Conservation (phyloP, 129 eudicot genomes). For the Lactuca saligna region DNA sequence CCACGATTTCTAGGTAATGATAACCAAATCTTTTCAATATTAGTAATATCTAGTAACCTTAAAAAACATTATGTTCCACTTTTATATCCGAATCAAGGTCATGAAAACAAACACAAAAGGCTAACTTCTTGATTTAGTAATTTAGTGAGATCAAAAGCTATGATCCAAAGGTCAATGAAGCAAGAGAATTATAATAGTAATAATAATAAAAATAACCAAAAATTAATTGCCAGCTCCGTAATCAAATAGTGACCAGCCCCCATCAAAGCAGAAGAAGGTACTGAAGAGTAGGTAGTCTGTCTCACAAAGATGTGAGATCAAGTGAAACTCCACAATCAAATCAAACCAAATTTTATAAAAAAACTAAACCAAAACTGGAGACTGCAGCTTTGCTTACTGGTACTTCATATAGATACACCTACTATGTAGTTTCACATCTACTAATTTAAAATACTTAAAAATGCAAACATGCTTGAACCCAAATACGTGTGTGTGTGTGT, state of each 20-base stretch:
- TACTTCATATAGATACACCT: conserved; percentile 16
- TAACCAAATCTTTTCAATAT: no score
- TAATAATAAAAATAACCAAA: not conserved
- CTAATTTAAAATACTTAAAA: not conserved
- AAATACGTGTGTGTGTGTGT: not conserved
- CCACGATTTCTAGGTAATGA: no score
- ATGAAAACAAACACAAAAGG: not conserved
- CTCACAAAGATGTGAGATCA: not conserved
- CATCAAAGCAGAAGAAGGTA: conserved; percentile 13
- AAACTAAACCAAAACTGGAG: conserved; percentile 6
- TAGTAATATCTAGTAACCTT: not conserved
- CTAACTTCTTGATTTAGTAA: not conserved
- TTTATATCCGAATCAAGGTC: not conserved
- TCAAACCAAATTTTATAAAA: conserved; percentile 8
- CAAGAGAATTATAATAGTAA: not conserved
- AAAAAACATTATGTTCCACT: not conserved
- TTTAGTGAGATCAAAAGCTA: not conserved
- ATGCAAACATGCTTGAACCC: no score
- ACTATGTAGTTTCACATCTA: not conserved
- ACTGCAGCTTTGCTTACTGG: conserved; percentile 10
- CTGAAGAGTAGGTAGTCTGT: conserved; percentile 1
- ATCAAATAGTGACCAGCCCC: conserved; percentile 3
- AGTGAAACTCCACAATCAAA: conserved; percentile 14
- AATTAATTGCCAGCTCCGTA: conserved; percentile 1
- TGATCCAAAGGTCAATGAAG: not conserved